phyloP scores from a whole-genome alignment of 768 basidiomycete genomes.

The Neoboletus magnificus region DNA sequence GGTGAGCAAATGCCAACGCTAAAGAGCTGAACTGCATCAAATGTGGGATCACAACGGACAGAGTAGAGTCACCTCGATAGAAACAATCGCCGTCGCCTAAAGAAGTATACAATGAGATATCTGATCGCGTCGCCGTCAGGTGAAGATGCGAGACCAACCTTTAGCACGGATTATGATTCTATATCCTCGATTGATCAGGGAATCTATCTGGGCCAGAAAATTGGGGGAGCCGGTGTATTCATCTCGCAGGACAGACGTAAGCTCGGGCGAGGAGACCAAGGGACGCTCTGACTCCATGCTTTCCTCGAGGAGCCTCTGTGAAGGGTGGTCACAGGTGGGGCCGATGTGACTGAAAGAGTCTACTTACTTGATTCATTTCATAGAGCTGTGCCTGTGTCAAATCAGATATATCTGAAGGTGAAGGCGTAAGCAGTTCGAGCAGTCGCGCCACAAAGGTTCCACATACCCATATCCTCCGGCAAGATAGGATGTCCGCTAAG shows the following conservation, averaged over 20 bases:
- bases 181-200: constrained; percentile 62
- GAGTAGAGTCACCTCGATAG: constrained; percentile 65
- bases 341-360: background rate
- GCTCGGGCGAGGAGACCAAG: constrained; percentile 51
- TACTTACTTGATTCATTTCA: constrained; percentile 40
- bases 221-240: constrained; percentile 61
- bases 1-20: constrained; percentile 82
- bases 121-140: background rate
- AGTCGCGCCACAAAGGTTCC: background rate
- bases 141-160: constrained; percentile 42
- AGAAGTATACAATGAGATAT: background rate
- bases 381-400: constrained; percentile 35
- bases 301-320: constrained; percentile 40
- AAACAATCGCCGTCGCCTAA: constrained; percentile 89
- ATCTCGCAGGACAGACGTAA: constrained; percentile 52
- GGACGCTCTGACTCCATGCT: constrained; percentile 40
- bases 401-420: constrained; percentile 30
- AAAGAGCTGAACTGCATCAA: constrained; percentile 21
- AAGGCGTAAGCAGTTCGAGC: background rate
- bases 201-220: constrained; percentile 76
- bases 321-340: background rate
- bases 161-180: constrained; percentile 63
- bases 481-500: constrained; percentile 29
- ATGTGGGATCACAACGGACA: background rate
- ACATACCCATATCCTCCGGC: constrained; percentile 30